Evolutionary conservation across 192 early-diverging fungal genomes (phyloP).

Genomic region (Globomyces pollinis-pini): DNA sequence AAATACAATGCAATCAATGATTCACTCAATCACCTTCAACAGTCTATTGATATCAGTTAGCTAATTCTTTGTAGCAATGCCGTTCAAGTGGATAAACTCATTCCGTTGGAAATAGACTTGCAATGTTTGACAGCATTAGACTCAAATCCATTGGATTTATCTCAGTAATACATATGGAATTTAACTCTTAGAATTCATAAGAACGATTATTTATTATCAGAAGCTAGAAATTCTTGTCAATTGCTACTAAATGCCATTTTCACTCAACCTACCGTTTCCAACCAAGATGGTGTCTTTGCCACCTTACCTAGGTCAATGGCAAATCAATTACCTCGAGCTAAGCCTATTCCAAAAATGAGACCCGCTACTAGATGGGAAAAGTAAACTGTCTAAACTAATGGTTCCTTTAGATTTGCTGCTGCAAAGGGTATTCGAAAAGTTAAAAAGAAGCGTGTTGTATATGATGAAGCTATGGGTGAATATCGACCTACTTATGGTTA

Average conservation of each 20-base stretch:
- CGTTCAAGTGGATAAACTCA: constrained; percentile 1
- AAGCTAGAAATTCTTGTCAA: constrained; percentile 6
- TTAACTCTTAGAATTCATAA: too few species aligned
- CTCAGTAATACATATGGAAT: too few species aligned
- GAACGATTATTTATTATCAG: not conserved
- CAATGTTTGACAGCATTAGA: not conserved
- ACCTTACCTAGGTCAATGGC: constrained; percentile 10
- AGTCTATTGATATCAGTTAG: too few species aligned
- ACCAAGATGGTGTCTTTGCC: constrained; percentile 12
- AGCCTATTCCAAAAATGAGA: constrained; percentile 72
- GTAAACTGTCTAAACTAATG: too few species aligned
- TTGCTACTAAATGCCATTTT: constrained; percentile 9
- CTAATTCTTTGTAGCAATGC: too few species aligned
- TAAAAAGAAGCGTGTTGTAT: constrained; percentile 77
- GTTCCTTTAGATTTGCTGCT: too few species aligned
- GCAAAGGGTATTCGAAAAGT: constrained; percentile 83
- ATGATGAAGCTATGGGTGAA: constrained; percentile 73
- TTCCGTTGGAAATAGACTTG: constrained; percentile 7
- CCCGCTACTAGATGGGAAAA: constrained; percentile 95
- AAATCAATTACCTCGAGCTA: not conserved
- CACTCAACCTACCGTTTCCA: not conserved
- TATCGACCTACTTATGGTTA: constrained; percentile 89
- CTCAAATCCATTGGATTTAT: constrained; percentile 7
- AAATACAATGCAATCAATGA: too few species aligned
- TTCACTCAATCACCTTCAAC: too few species aligned